These are phyloP conservation scores for Paraphoma chrysanthemicola DNA, from an alignment of 2,329 filamentous ascomycete species.

Conservation along the genomic window DNA sequence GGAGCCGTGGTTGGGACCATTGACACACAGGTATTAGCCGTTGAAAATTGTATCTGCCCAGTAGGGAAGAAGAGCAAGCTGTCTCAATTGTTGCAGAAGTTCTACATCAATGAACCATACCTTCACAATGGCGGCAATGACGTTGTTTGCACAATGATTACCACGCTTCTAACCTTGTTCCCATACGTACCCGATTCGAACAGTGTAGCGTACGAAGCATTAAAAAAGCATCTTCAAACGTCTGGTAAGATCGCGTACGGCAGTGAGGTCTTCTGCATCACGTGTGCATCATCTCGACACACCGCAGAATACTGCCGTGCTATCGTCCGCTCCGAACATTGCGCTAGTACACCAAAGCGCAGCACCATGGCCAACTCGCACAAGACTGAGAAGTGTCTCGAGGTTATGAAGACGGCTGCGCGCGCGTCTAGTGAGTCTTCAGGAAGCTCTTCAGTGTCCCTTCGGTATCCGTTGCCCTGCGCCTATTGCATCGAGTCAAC, in stretches of 20 bases:
- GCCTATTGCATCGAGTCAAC: conserved; percentile 5
- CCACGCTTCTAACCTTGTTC: conserved; percentile 5
- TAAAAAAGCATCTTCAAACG: neutral
- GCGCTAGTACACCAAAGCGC: neutral
- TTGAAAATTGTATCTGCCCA: conserved; percentile 7
- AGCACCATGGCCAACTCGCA: neutral
- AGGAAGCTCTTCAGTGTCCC: neutral
- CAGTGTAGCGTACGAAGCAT: neutral
- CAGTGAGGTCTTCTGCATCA: neutral
- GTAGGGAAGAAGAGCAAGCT: conserved; percentile 3
- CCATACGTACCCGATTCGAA: neutral
- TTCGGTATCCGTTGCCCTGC: conserved; percentile 6
- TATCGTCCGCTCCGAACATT: neutral
- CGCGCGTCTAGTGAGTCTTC: neutral
- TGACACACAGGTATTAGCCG: conserved; percentile 25
- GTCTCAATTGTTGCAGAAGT: conserved; percentile 1
- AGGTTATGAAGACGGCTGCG: neutral
- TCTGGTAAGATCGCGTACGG: neutral
- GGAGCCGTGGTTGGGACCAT: conserved; percentile 20
- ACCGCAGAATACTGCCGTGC: neutral
- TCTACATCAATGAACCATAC: conserved; percentile 4
- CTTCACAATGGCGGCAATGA: conserved; percentile 27
- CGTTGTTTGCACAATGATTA: conserved; percentile 13
- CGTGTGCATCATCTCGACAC: neutral
- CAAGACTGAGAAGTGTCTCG: neutral